Evolutionary conservation across 371 early-diverging fungal genomes (phyloP).

Genomic region (Rhizopus sp.): DNA sequence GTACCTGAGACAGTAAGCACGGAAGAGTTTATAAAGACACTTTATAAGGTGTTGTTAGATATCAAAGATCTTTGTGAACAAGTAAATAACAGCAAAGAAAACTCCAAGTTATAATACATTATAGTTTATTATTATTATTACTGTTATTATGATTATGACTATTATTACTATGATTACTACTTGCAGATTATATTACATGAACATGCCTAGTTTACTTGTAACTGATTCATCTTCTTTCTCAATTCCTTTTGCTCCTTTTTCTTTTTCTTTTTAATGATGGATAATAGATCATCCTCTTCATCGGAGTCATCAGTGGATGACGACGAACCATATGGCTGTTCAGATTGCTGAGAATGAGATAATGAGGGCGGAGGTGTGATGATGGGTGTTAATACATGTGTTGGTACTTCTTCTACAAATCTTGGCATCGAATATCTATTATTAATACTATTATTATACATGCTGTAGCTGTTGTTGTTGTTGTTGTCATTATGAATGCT

Average conservation of each 20-base stretch:
- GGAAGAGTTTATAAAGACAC: slow-evolving; percentile 40
- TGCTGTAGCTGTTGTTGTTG: neutral
- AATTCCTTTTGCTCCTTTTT: slow-evolving; percentile 12
- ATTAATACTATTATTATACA: neutral
- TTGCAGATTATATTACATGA: neutral
- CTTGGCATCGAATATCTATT: neutral
- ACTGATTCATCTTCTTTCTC: neutral
- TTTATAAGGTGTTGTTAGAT: slow-evolving; percentile 56
- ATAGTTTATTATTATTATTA: neutral
- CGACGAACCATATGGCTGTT: slow-evolving; percentile 3
- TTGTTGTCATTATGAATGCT: slow-evolving; percentile 1
- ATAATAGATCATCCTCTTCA: slow-evolving; percentile 22
- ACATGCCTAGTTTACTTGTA: neutral
- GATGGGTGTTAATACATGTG: slow-evolving; percentile 24
- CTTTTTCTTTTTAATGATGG: slow-evolving; percentile 22
- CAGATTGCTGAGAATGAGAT: neutral
- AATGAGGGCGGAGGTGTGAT: neutral
- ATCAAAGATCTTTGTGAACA: slow-evolving; percentile 53
- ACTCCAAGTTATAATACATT: slow-evolving; percentile 11
- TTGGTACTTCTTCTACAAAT: slow-evolving; percentile 17
- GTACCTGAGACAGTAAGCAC: slow-evolving; percentile 48
- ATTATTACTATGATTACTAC: neutral
- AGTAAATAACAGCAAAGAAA: slow-evolving; percentile 5
- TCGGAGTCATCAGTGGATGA: slow-evolving; percentile 19
- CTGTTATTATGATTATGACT: slow-evolving; percentile 2